These are phyloP conservation scores for Fusarium anthophilum DNA, from an alignment of 2,329 filamentous ascomycete species.

Conservation along the genomic window DNA sequence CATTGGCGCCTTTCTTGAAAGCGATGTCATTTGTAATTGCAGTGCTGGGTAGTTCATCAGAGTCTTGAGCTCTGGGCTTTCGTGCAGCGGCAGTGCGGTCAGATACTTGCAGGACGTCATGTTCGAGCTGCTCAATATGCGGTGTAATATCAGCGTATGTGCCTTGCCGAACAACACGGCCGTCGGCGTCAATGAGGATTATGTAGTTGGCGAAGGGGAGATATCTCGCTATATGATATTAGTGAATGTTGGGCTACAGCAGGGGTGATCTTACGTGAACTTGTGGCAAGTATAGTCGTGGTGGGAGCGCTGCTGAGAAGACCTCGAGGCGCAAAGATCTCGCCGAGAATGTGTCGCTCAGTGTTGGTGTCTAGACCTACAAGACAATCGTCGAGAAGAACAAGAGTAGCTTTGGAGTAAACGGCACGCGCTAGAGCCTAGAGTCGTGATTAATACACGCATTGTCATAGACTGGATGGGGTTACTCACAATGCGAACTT, in stretches of 20 bases:
- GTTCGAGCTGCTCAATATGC: not conserved
- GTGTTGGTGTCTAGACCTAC: not conserved
- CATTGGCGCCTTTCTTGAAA: not conserved
- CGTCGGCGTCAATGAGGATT: not conserved
- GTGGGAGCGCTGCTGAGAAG: not conserved
- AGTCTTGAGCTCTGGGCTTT: not conserved
- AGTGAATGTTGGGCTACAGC: fast-evolving
- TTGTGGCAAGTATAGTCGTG: not conserved
- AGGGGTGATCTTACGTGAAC: not conserved
- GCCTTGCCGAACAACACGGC: not conserved
- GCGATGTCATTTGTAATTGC: not conserved
- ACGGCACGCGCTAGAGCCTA: not conserved
- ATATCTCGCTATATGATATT: not conserved
- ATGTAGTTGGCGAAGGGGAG: not conserved
- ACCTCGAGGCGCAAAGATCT: not conserved
- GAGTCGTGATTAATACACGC: fast-evolving
- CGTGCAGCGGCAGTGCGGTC: not conserved
- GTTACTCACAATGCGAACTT: not conserved
- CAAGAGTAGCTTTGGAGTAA: not conserved
- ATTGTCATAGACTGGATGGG: fast-evolving
- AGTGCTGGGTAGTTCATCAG: not conserved
- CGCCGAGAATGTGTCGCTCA: not conserved
- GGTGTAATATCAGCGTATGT: not conserved
- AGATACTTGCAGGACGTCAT: not conserved
- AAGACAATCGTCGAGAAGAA: not conserved